Evolutionary conservation across 805 yeast genomes (phyloP).

Genomic region (Ogataea paradorogensis): DNA sequence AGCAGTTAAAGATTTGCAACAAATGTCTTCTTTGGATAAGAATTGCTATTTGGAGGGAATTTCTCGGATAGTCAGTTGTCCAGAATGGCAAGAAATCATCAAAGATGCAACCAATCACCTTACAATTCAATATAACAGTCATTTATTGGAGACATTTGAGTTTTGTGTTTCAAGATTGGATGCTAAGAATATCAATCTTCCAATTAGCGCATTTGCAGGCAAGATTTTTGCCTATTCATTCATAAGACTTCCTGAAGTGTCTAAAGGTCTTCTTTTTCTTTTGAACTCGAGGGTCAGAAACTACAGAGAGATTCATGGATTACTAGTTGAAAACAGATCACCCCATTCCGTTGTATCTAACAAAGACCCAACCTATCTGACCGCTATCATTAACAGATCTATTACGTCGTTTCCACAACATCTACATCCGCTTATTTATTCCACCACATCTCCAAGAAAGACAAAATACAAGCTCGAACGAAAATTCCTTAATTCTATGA

Average conservation of each 20-base stretch:
- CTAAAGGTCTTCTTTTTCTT: constrained; percentile 54
- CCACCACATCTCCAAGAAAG: constrained; percentile 22
- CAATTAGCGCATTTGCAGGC: constrained; percentile 64
- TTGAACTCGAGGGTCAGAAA: constrained; percentile 51
- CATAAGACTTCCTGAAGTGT: constrained; percentile 51
- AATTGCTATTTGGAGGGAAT: constrained; percentile 54
- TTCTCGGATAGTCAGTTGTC: constrained; percentile 45
- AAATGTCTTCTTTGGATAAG: constrained; percentile 45
- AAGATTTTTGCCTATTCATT: constrained; percentile 66
- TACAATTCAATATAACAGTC: constrained; percentile 27
- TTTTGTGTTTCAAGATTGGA: constrained; percentile 48
- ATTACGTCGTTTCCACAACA: constrained; percentile 24
- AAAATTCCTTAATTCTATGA: constrained; percentile 35
- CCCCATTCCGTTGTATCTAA: constrained; percentile 11
- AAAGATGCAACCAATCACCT: constrained; percentile 21
- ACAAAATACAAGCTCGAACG: constrained; percentile 29
- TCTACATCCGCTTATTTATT: constrained; percentile 22
- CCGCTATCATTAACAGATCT: constrained; percentile 10
- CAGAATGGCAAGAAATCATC: constrained; percentile 40
- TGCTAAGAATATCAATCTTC: constrained; percentile 50
- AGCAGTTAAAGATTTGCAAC: constrained; percentile 29
- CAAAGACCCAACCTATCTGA: constrained; percentile 2
- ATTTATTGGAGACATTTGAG: constrained; percentile 52
- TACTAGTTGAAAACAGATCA: constrained; percentile 18
- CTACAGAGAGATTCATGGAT: constrained; percentile 32